phyloP scores from a whole-genome alignment of 1,284 basidiomycete species.

The Apiotrichum mycotoxinovorans region DNA sequence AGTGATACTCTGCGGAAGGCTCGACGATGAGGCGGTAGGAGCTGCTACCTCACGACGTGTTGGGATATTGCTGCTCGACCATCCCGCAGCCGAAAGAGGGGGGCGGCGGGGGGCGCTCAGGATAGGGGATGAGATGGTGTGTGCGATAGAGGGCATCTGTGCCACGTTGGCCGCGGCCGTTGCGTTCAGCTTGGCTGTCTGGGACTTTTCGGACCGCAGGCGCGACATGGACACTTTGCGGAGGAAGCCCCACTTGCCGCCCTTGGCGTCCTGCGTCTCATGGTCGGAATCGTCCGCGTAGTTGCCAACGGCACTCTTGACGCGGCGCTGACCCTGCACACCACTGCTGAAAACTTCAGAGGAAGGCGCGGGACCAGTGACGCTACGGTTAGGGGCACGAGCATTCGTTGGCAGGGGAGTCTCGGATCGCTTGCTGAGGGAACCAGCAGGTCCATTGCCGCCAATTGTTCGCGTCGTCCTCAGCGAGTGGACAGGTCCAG shows the following conservation, averaged over 20 bases:
- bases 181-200: constrained; percentile 22
- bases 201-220: constrained; percentile 23
- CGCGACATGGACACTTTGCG: constrained; percentile 92
- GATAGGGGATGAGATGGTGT: constrained; percentile 34
- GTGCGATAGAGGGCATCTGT: constrained; percentile 34
- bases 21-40: background rate
- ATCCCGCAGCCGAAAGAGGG: constrained; percentile 5
- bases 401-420: background rate
- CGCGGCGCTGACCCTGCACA: constrained; percentile 4
- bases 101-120: constrained; percentile 7
- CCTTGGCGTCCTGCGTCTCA: constrained; percentile 2
- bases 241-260: constrained; percentile 76
- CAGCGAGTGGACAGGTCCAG: constrained; percentile 6
- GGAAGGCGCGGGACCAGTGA: constrained; percentile 6
- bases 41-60: background rate
- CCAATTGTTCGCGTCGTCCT: background rate
- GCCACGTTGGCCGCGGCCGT: constrained; percentile 37
- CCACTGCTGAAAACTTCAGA: constrained; percentile 3
- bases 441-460: background rate
- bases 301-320: constrained; percentile 14
- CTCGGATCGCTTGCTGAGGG: constrained; percentile 1
- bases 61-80: constrained; percentile 15
- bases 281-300: constrained; percentile 10
- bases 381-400: constrained; percentile 4
- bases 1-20: background rate